phyloP scores from a whole-genome alignment of 495 filamentous ascomycete species.

The Rusavskia elegans region DNA sequence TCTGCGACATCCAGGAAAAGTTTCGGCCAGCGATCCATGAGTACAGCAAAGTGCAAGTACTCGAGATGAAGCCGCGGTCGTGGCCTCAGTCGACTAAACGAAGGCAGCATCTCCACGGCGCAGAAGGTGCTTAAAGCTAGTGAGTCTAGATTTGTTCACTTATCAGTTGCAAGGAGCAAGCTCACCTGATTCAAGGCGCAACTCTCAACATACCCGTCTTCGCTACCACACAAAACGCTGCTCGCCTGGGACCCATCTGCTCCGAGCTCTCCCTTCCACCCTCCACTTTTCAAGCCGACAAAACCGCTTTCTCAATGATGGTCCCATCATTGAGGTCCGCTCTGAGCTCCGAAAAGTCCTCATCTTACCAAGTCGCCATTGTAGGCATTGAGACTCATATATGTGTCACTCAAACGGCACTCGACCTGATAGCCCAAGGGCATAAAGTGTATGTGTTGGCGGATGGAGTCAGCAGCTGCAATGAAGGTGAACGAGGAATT shows the following conservation, averaged over 20 bases:
- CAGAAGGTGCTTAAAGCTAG: constrained; percentile 35
- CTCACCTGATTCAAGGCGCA: constrained; percentile 19
- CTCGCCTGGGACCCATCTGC: constrained; percentile 63
- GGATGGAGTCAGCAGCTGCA: constrained; percentile 82
- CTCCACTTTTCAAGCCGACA: constrained; percentile 51
- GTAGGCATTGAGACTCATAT: constrained; percentile 91
- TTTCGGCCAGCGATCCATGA: constrained; percentile 71
- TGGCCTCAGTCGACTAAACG: constrained; percentile 1
- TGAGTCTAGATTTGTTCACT: constrained; percentile 5
- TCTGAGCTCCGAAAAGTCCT: constrained; percentile 13
- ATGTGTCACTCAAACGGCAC: constrained; percentile 81
- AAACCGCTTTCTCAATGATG: constrained; percentile 83
- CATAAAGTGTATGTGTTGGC: constrained; percentile 77
- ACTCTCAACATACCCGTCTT: constrained; percentile 63
- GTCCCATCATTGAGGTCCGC: constrained; percentile 26
- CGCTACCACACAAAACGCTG: constrained; percentile 67
- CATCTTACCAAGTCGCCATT: constrained; percentile 32
- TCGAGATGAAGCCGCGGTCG: background rate
- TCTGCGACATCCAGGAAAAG: constrained; percentile 93
- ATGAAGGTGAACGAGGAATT: constrained; percentile 62
- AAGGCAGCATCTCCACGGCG: constrained; percentile 24
- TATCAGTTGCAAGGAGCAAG: background rate
- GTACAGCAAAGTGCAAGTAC: constrained; percentile 57
- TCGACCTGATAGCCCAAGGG: constrained; percentile 59
- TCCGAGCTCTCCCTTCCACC: constrained; percentile 38